Base-by-base conservation (phyloP, 768 basidiomycete genomes). In the Leucogyrophana mollusca region DNA sequence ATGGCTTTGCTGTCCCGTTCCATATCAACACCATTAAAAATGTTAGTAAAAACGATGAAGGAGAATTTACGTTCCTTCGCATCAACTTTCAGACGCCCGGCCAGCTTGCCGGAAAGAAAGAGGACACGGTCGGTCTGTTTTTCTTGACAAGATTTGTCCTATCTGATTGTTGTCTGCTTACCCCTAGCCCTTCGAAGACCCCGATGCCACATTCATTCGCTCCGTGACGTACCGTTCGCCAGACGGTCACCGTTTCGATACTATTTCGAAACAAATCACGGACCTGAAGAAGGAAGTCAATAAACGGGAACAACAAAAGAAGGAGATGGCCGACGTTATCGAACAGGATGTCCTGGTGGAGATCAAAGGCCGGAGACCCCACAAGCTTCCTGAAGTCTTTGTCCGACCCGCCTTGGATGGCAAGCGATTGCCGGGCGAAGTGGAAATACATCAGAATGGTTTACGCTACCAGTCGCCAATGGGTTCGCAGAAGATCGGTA, bases 61-160 rank as follows among this genome's bases (percentile, higher is more conserved):
- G 90, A 4, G 93, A 98, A 41, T 90, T 85, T 62, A 94, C 94
- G 0, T 92, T 90, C 58, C 77, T 99, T 44, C 83, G 96, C 2
- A 93, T 99, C 66, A 98, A 98, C 68, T 97, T 98, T 72, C 94
- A 97, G 65, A 96, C 95, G 0, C 96, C 96, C 9, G 96, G 96
- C 40, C 94, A 97, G 60, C 82, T 97, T 20, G 88, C 93, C 0
- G 95, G 96, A 21, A 97, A 95, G 73, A 98, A 99, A 70, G 96
- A 99, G 63, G 96, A 98, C 54, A 97, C 93, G 50, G 93, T 94
- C 51, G 57, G 74, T 21, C 2, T 24, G 13, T 6, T 17, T 52
- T 25, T 10, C 25, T 16, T 43, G 4, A 45, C 13, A 10, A 33
- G 11, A 13, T 4, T 45, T 18, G 1, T 34, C 14, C 34, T 44